Conservation (phyloP, 164 flowering plant genomes). For the Echeveria elegans region DNA sequence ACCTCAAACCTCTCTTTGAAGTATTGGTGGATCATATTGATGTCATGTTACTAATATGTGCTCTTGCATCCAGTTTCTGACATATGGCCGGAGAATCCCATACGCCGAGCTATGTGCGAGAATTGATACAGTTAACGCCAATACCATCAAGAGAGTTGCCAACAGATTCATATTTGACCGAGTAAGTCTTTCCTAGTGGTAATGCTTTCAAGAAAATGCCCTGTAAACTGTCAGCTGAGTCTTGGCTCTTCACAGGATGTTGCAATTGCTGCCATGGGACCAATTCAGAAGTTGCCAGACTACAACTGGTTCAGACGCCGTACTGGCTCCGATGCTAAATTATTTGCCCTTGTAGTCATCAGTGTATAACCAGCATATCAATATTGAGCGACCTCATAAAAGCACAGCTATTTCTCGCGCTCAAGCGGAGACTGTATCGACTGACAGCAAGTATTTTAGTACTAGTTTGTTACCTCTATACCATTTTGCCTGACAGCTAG, state of each 20-base stretch:
- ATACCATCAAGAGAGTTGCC: conserved; percentile 84
- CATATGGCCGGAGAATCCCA: conserved; percentile 88
- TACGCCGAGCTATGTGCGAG: conserved; percentile 81
- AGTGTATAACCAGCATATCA: too few species aligned
- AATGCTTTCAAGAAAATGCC: neutral
- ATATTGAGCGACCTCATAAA: too few species aligned
- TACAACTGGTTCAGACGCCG: conserved; percentile 99
- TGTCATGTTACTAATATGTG: conserved; percentile 2
- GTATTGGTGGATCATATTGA: too few species aligned
- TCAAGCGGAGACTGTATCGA: too few species aligned
- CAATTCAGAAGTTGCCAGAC: conserved; percentile 72
- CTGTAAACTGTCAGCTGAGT: neutral
- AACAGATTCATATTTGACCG: conserved; percentile 71
- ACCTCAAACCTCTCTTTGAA: neutral
- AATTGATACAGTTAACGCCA: conserved; percentile 87
- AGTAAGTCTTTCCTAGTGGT: conserved; percentile 26
- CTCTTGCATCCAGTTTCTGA: conserved; percentile 58
- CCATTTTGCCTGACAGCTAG: too few species aligned
- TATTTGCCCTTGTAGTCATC: too few species aligned
- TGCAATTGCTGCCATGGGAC: conserved; percentile 86
- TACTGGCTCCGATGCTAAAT: conserved; percentile 68
- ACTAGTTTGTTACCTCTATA: too few species aligned
- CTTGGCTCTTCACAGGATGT: conserved; percentile 50
- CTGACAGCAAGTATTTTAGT: too few species aligned
- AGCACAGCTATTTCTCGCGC: too few species aligned